Percentiles rank a stretch among this genome's conserved stretches.
These are phyloP conservation scores for Nemania sp. DNA, from an alignment of 2,329 filamentous ascomycete species.

Conservation along the genomic window DNA sequence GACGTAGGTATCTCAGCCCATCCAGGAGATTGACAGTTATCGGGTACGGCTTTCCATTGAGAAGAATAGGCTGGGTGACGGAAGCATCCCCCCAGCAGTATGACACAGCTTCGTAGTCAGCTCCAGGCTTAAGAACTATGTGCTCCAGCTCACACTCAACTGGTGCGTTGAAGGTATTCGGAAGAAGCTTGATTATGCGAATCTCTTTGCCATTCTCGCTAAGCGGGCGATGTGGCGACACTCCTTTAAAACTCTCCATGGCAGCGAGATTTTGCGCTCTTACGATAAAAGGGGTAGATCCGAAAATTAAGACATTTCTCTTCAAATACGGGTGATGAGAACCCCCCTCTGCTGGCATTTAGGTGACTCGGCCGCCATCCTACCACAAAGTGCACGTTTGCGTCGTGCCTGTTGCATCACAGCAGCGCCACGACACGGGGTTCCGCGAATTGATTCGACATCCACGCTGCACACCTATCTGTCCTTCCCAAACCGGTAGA, in stretches of 20 bases:
- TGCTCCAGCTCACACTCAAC: slow-evolving; percentile 26
- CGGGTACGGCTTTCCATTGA: slow-evolving; percentile 21
- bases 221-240: slow-evolving; percentile 28
- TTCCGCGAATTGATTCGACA: neutral
- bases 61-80: slow-evolving; percentile 22
- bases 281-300: neutral
- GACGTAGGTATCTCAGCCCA: slow-evolving; percentile 17
- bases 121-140: slow-evolving; percentile 13
- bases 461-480: neutral
- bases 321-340: neutral
- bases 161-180: slow-evolving; percentile 18
- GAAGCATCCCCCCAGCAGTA: slow-evolving; percentile 30
- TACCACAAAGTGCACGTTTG: neutral
- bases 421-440: neutral
- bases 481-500: neutral
- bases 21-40: slow-evolving; percentile 26
- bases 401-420: neutral
- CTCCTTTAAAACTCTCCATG: slow-evolving; percentile 25
- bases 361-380: neutral
- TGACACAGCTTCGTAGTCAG: slow-evolving; percentile 27
- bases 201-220: slow-evolving; percentile 21
- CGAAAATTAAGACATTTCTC: neutral
- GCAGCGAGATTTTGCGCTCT: neutral
- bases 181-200: slow-evolving; percentile 24
- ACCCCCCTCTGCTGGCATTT: too few species aligned